Percentiles rank a stretch among this genome's conserved stretches.
Evolutionary conservation across 2,329 filamentous ascomycete species (phyloP).

Genomic region (Paraphaeosphaeria sporulosa): DNA sequence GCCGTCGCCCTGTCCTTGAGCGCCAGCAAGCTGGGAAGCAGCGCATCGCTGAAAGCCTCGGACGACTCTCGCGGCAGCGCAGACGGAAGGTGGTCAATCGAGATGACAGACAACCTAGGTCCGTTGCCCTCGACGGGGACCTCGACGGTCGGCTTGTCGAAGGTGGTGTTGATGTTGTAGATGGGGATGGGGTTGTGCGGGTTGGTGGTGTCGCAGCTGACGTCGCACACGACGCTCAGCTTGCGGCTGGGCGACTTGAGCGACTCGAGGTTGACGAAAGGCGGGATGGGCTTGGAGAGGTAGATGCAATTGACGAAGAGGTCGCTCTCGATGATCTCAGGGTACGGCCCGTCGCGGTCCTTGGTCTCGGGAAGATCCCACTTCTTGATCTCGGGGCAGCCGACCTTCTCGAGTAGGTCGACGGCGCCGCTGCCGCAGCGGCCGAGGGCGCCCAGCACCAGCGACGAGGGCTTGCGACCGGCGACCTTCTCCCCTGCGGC

Average conservation of each 20-base stretch:
- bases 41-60: conserved; percentile 80
- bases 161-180: conserved; percentile 85
- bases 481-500: conserved; percentile 71
- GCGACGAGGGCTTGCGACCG: conserved; percentile 73
- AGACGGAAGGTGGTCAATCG: conserved; percentile 57
- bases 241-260: conserved; percentile 73
- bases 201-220: conserved; percentile 73
- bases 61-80: conserved; percentile 86
- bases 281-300: conserved; percentile 77
- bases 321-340: conserved; percentile 73
- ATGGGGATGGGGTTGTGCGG: conserved; percentile 79
- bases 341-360: conserved; percentile 71
- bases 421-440: conserved; percentile 87
- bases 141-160: conserved; percentile 83
- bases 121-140: conserved; percentile 67
- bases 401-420: conserved; percentile 77
- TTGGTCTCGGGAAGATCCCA: conserved; percentile 84
- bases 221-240: conserved; percentile 69
- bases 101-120: conserved; percentile 78
- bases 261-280: conserved; percentile 77
- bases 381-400: conserved; percentile 73
- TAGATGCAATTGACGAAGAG: conserved; percentile 71
- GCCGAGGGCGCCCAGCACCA: conserved; percentile 82
- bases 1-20: conserved; percentile 77
- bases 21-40: conserved; percentile 78